phyloP scores from a whole-genome alignment of 257 asterid species.

The Solanum virginianum region DNA sequence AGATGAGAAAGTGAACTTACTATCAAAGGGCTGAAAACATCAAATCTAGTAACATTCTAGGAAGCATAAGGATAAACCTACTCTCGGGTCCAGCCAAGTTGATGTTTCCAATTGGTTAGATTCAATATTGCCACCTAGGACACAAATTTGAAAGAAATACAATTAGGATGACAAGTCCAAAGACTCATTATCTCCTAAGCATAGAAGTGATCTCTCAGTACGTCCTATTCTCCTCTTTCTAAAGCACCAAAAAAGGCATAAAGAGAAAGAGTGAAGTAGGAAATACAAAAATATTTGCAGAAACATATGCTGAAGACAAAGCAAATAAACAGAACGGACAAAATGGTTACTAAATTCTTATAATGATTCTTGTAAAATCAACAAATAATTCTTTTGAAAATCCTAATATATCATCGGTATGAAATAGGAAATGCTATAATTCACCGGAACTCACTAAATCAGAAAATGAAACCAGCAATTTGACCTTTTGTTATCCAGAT shows the following conservation, averaged over 20 bases:
- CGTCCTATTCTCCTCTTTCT: background rate
- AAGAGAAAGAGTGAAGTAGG: background rate
- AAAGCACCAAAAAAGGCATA: background rate
- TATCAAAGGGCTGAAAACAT: background rate
- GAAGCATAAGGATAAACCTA: slow-evolving; percentile 18
- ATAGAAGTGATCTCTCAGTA: background rate
- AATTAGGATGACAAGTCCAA: background rate
- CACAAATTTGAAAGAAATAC: background rate
- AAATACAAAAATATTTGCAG: background rate
- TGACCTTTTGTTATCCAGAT: background rate
- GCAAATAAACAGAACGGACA: background rate
- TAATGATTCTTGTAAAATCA: background rate
- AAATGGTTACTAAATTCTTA: background rate
- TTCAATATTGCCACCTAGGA: slow-evolving; percentile 55
- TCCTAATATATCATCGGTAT: background rate
- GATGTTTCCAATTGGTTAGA: slow-evolving; percentile 50
- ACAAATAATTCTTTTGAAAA: background rate
- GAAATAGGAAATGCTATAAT: background rate
- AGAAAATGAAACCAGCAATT: background rate
- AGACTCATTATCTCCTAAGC: background rate
- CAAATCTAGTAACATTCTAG: background rate
- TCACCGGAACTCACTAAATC: background rate
- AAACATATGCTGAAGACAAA: background rate
- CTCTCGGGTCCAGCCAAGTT: slow-evolving; percentile 65
- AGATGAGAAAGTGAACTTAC: background rate